A percentile compares a stretch with the other conserved stretches of the same genome.
These are phyloP conservation scores for Oleoguttula mirabilis DNA, from an alignment of 495 filamentous ascomycete species.

Conservation along the genomic window DNA sequence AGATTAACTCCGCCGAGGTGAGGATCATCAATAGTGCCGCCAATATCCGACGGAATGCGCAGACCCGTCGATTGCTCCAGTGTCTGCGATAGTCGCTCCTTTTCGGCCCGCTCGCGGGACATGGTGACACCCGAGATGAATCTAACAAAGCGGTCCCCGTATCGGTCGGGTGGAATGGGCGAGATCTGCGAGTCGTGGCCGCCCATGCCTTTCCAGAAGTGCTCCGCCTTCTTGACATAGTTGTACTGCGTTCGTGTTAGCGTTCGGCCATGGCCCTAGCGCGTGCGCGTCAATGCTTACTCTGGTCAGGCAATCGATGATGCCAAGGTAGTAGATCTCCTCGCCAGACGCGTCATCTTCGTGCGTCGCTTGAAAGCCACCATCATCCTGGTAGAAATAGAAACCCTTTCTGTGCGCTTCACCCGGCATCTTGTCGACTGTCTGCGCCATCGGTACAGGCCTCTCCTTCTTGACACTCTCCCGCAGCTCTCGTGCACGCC, in stretches of 20 bases:
- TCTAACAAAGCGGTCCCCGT: constrained; percentile 86
- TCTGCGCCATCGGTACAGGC: constrained; percentile 80
- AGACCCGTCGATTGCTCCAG: neutral
- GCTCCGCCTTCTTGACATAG: constrained; percentile 73
- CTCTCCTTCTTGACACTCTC: constrained; percentile 87
- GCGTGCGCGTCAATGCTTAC: too few species aligned
- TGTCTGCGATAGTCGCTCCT: constrained; percentile 36
- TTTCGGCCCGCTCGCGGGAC: constrained; percentile 63
- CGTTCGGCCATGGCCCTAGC: too few species aligned
- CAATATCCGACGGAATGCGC: neutral
- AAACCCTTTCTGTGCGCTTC: constrained; percentile 53
- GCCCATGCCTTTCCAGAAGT: constrained; percentile 87
- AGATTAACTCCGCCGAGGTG: constrained; percentile 31
- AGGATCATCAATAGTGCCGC: constrained; percentile 19
- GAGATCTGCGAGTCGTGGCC: constrained; percentile 75
- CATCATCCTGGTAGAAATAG: constrained; percentile 86
- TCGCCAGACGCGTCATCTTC: constrained; percentile 75
- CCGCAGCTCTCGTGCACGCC: constrained; percentile 82
- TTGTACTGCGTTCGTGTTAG: constrained; percentile 63
- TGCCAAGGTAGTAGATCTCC: constrained; percentile 93
- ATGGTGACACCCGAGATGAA: constrained; percentile 88
- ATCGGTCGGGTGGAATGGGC: constrained; percentile 79
- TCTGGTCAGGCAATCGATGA: constrained; percentile 95
- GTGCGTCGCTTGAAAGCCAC: constrained; percentile 85
- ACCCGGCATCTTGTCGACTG: constrained; percentile 71